Percentiles rank a stretch among this genome's conserved stretches.
Conservation (phyloP, 257 asterid genomes). For the Lithospermum erythrorhizon region DNA sequence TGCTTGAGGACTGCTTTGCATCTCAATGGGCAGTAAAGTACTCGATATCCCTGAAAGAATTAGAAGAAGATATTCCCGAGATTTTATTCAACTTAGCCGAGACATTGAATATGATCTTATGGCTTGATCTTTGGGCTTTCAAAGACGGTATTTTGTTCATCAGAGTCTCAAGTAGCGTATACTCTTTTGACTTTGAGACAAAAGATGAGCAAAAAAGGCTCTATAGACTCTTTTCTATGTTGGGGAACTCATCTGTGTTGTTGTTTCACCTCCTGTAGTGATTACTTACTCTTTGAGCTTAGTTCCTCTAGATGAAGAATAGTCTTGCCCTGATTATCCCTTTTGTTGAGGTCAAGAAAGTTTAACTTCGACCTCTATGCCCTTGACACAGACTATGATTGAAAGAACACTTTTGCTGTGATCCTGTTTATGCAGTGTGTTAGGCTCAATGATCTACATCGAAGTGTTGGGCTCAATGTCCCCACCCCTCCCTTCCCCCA, state of each 20-base stretch:
- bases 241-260: constrained; percentile 37
- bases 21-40: constrained; percentile 32
- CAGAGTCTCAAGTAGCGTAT: constrained; percentile 22
- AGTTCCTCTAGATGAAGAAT: constrained; percentile 25
- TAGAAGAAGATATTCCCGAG: constrained; percentile 27
- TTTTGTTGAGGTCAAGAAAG: no score
- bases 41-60: constrained; percentile 19
- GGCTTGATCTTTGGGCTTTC: constrained; percentile 40
- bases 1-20: constrained; percentile 30
- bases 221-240: constrained; percentile 20
- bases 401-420: no score
- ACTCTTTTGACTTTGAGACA: constrained; percentile 26
- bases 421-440: no score
- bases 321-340: background rate
- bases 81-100: constrained; percentile 19
- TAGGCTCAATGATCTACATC: no score
- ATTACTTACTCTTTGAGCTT: constrained; percentile 52
- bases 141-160: constrained; percentile 41
- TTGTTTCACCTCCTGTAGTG: constrained; percentile 38
- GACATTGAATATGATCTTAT: constrained; percentile 18
- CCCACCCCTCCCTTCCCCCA: no score
- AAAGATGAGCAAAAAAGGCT: constrained; percentile 34
- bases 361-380: no score
- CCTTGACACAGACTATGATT: no score
- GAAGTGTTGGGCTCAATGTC: no score